A percentile compares a stretch with the other conserved stretches of the same genome.
These are phyloP conservation scores for Populus tomentosa DNA, from an alignment of 441 rosid species.

Conservation along the genomic window DNA sequence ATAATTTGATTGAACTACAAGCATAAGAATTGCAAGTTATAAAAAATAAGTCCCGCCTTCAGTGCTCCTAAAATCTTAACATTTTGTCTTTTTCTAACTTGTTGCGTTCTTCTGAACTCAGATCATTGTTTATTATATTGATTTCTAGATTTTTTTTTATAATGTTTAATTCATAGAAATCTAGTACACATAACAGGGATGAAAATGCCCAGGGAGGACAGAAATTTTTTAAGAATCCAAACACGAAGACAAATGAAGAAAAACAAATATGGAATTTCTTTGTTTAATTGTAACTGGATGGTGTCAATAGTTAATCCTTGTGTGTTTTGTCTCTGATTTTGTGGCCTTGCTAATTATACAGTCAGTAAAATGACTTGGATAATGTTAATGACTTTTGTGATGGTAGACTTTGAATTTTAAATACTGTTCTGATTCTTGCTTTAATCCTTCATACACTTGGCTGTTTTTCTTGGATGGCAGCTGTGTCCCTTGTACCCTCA, in stretches of 20 bases:
- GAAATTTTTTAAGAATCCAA: not conserved
- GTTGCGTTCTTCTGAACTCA: not conserved
- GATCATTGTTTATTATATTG: not conserved
- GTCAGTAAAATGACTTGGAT: not conserved
- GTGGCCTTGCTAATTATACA: not conserved
- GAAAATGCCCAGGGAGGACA: not conserved
- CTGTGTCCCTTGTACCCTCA: constrained; percentile 96
- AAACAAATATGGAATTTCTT: not conserved
- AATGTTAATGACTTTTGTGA: not conserved
- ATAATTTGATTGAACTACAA: not conserved
- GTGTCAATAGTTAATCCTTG: not conserved
- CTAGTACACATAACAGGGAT: not conserved
- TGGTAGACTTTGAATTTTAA: not conserved
- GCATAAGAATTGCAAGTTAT: not conserved
- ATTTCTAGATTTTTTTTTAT: too few species aligned
- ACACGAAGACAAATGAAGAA: not conserved
- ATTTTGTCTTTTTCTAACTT: not conserved
- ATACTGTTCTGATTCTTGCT: not conserved
- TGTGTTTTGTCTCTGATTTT: not conserved
- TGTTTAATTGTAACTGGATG: not conserved
- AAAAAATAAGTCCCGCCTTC: not conserved
- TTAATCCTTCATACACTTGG: not conserved
- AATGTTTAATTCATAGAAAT: not conserved
- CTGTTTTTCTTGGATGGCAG: constrained; percentile 36
- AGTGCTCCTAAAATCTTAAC: not conserved